Base-by-base conservation (phyloP, 2,329 filamentous ascomycete species). In the Teratosphaeria destructans region DNA sequence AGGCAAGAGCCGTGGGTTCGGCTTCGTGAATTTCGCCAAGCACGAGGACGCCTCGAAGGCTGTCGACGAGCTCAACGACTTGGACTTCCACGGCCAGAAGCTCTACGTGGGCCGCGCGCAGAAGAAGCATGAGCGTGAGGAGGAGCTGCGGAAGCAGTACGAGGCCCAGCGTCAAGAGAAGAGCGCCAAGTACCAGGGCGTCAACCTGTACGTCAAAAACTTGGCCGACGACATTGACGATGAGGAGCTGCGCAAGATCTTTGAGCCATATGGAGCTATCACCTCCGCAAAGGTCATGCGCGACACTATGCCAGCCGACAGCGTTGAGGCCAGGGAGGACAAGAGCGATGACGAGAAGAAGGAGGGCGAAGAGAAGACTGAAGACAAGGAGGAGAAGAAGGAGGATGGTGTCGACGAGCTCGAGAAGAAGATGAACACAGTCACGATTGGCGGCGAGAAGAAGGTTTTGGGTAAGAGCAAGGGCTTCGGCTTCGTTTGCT, bases 141-240 rank as follows among this genome's bases (percentile, higher is more conserved):
- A 99, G 81, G 94, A 99, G 79, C 87, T 99, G 63, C 92, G 94
- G 80, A 95, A 90, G 83, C 95, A 96, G 73, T 97, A 99, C 77
- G 94, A 99, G 79, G 93, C 93, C 72, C 91, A 91, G 70, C 93
- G 94, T 71, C 83, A 95, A 71, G 94, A 99, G 84, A 99, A 99
- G 83, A 92, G 91, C 76, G 95, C 85, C 81, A 99, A 99, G 82
- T 99, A 99, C 80, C 91, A 96, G 80, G 94, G 94, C 68, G 94
- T 99, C 76, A 99, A 99, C 82, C 84, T 99, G 56, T 99, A 99
- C 81, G 94, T 99, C 80, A 99, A 99, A 87, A 99, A 99, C 79
- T 82, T 99, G 62, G 88, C 91, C 66, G 94, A 99, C 68, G 94
- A 97, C 62, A 85, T 99, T 67, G 94, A 99, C 72, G 94, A 99